Base-by-base conservation (phyloP, 176 grass and related monocot genomes). In the Lolium rigidum region DNA sequence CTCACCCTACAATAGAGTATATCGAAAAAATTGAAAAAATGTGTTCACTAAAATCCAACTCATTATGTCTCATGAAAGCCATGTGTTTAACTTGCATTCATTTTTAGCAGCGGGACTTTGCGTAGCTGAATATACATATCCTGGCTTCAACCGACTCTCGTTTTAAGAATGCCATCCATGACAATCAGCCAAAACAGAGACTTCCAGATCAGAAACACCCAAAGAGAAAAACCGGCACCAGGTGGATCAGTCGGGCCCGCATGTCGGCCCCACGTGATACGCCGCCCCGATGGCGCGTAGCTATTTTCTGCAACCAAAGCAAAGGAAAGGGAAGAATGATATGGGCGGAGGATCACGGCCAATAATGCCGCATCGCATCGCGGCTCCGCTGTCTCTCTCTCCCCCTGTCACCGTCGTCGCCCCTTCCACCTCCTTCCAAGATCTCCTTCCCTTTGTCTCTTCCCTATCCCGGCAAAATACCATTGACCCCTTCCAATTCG, bases 351-450 rank as follows among this genome's bases (percentile, higher is more conserved):
- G 44, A 81, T 39, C 48, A 39, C 0, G 11, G 59, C 72, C 68
- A 79, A 87, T 80, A 67, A 90, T 87, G 82, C 80, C 82, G 76
- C 68, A 31, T 6, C 82, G 76, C 68, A 31, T 6, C 26, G 70
- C 70, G 82, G 2, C 63, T 60, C 25, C 28, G 43, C 44, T 31
- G 20, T 76, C 12, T 75, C 14, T 75, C 8, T 48, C 10, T 47
- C 20, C 43, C 12, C 35, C 63, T 86, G 79, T 86, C 79, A 15
- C 57, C 74, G 56, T 46, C 67, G 66, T 79, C 49, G 18, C 20
- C 73, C n/a, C 52, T 73, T 16, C 56, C 85, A 31, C 10, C 85
- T 72, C 41, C 76, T 84, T 58, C 76, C 89, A 81, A 88, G 76
- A 91, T 90, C 76, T 52, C 67, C 66, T 52, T 26, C 58, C 5